Conservation (phyloP, 2,329 filamentous ascomycete species). For the Cladophialophora immunda region DNA sequence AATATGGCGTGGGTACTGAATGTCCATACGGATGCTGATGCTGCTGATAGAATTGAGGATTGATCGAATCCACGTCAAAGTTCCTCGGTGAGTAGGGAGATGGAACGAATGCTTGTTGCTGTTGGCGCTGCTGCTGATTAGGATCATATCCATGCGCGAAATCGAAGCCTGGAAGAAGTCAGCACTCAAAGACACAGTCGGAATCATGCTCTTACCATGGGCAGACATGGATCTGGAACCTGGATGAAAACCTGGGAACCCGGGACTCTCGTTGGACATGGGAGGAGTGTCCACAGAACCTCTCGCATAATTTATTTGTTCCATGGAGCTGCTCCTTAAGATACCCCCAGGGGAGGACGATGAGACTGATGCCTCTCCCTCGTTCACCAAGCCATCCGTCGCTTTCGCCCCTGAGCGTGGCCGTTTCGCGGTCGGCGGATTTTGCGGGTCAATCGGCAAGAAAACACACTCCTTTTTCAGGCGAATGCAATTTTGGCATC, state of each 20-base stretch:
- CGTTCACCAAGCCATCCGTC: conserved; percentile 51
- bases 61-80: conserved; percentile 25
- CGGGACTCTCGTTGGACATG: conserved; percentile 28
- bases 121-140: conserved; percentile 18
- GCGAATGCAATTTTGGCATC: conserved; percentile 91
- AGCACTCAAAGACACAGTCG: conserved; percentile 11
- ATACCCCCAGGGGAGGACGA: conserved; percentile 55
- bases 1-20: conserved; percentile 15
- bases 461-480: conserved; percentile 96
- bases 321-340: conserved; percentile 33
- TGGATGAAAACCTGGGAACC: conserved; percentile 23
- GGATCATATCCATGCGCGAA: conserved; percentile 26
- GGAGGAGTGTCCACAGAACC: conserved; percentile 21
- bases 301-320: conserved; percentile 28
- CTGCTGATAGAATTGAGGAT: conserved; percentile 28
- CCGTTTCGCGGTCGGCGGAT: conserved; percentile 60
- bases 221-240: conserved; percentile 24
- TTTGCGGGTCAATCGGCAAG: conserved; percentile 81
- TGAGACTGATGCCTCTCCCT: conserved; percentile 56
- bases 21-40: conserved; percentile 22
- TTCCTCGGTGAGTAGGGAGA: conserved; percentile 27
- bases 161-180: conserved; percentile 26
- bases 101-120: conserved; percentile 17
- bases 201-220: conserved; percentile 17
- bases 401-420: conserved; percentile 54